A percentile compares a stretch with the other conserved stretches of the same genome.
phyloP scores from a whole-genome alignment of 305 asterid species.

The Solanum hybrid region DNA sequence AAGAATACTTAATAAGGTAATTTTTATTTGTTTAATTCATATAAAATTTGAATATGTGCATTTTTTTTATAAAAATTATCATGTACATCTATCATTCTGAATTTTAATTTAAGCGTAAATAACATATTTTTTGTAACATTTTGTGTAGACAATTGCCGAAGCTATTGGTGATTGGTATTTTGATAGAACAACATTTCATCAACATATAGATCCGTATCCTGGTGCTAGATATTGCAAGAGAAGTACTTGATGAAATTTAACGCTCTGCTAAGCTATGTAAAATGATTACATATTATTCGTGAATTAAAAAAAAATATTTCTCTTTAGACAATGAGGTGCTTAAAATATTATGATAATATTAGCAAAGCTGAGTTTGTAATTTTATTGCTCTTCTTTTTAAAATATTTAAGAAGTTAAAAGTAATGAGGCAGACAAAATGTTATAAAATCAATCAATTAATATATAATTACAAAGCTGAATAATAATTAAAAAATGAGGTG shows the following conservation, averaged over 20 bases:
- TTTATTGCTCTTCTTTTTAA: neutral
- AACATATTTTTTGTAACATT: neutral
- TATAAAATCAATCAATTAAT: too few relatives aligned
- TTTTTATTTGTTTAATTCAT: neutral
- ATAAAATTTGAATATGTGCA: neutral
- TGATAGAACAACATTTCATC: neutral
- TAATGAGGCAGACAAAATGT: neutral
- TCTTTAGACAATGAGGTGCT: neutral
- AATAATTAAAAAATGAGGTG: too few relatives aligned
- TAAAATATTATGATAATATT: too few relatives aligned
- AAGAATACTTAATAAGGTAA: constrained; percentile 13
- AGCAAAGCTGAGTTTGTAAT: too few relatives aligned
- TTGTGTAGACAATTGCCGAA: neutral
- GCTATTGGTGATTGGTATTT: neutral
- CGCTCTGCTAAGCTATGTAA: neutral
- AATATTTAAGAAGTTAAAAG: neutral
- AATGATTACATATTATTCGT: neutral
- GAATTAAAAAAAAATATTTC: neutral
- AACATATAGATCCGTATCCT: neutral
- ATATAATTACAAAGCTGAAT: too few relatives aligned
- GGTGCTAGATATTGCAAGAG: neutral
- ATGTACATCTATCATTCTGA: neutral
- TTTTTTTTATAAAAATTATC: neutral
- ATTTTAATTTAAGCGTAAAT: neutral
- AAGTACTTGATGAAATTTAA: neutral